Evolutionary conservation across 768 basidiomycete genomes (phyloP), one percentile per base, ranked within the genome.

Genomic region (Lentinula lateritia): DNA sequence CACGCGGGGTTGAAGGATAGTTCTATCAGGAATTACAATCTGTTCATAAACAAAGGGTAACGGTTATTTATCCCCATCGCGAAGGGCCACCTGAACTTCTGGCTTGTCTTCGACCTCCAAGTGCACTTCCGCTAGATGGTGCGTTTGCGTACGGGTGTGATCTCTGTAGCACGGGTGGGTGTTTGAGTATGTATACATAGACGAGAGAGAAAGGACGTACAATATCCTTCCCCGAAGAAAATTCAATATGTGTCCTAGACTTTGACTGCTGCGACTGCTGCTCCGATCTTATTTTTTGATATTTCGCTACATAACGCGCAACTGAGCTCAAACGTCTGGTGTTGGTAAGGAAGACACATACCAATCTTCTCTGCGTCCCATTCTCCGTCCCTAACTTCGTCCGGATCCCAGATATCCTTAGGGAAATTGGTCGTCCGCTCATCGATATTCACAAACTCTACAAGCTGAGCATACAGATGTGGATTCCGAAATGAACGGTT

Each of bases 401-500:
- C 73, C 13, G 92, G 87, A 67, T 90, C 82, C 89, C 96, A 98
- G 1, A 91, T 74, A 7, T 78, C 76, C 16, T 63, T 76, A 61
- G 91, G 88, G 68, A 95, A 95, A 65, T 93, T 92, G 1, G 89
- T 90, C n/a, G 84, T 77, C 15, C 88, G 83, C 72, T 98, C 96
- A 68, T 96, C 88, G 15, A 58, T 58, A 61, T 90, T 89, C 15
- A 97, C 87, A 70, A 95, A 97, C 69, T 97, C 93, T 64, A 99
- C 95, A 2, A 99, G 84, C 67, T 94, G 94, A 12, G 92, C 80
- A 73, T 96, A 97, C n/a, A 98, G 83, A 69, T 97, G 93, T 0
- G 96, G 96, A 69, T 99, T 99, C 32, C 94, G 87, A 75, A 98
- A 99, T 4, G 93, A 88, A 48, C 93, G 88, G 66, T 91, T 93